These are phyloP conservation scores for Xylaria sp. DNA, from an alignment of 2,329 filamentous ascomycete species.

Conservation along the genomic window DNA sequence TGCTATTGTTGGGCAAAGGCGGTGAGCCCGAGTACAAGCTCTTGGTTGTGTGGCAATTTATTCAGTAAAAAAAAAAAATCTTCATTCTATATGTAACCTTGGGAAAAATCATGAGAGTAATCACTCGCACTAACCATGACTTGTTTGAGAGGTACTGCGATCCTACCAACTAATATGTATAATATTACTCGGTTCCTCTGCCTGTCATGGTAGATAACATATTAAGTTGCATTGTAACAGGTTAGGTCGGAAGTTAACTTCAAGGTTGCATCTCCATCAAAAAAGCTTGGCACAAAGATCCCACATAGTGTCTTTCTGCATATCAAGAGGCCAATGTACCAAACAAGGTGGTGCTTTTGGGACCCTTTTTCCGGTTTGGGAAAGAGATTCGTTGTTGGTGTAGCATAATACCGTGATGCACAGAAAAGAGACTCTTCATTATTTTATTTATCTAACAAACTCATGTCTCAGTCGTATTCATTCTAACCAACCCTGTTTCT, in stretches of 20 bases:
- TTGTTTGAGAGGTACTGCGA: no score
- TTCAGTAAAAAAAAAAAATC: no score
- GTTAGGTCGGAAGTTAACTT: background rate
- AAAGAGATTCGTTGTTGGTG: background rate
- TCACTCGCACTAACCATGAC: background rate
- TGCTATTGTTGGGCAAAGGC: constrained; percentile 11
- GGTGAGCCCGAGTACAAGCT: background rate
- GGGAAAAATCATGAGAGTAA: constrained; percentile 1
- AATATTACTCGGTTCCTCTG: background rate
- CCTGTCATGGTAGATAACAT: background rate
- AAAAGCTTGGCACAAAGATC: background rate
- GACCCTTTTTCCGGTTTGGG: no score
- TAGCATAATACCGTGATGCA: no score
- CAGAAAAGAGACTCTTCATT: no score
- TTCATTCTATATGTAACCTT: background rate
- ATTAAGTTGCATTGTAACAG: background rate
- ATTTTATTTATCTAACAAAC: background rate
- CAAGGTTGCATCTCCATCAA: background rate
- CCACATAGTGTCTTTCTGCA: no score
- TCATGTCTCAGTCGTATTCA: constrained; percentile 16
- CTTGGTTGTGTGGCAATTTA: background rate
- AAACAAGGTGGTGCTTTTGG: no score
- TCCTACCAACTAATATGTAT: background rate
- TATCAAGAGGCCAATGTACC: no score
- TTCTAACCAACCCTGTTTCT: constrained; percentile 14